Percentiles rank a stretch among this genome's conserved stretches.
Conservation (phyloP, 2,329 filamentous ascomycete genomes). For the Hymenoscyphus albidus region DNA sequence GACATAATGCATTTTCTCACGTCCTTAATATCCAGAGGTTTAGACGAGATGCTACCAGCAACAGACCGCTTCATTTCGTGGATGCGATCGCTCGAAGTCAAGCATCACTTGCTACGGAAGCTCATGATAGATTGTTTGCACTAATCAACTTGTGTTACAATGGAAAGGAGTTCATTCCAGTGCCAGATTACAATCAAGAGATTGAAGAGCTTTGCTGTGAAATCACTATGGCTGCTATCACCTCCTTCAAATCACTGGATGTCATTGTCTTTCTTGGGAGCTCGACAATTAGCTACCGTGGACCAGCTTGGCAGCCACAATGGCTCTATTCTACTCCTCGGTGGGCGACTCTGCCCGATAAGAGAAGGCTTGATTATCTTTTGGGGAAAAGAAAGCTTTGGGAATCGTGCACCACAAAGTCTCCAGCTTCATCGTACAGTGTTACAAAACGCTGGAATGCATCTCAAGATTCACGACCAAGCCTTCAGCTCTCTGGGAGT, state of each 20-base stretch:
- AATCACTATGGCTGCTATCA: conserved; percentile 7
- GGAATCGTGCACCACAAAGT: not conserved
- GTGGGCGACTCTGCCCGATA: not conserved
- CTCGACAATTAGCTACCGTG: not conserved
- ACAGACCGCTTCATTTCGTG: not conserved
- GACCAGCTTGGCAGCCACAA: conserved; percentile 6
- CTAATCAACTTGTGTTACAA: conserved; percentile 12
- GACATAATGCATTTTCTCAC: not conserved
- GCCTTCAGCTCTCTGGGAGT: not conserved
- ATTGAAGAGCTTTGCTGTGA: not conserved
- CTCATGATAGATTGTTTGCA: conserved; percentile 17
- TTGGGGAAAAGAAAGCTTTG: conserved; percentile 1
- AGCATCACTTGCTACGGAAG: conserved; percentile 9
- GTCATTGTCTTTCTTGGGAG: conserved; percentile 2
- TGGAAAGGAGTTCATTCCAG: not conserved
- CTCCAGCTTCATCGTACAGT: not conserved
- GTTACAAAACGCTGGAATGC: not conserved
- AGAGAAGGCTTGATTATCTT: conserved; percentile 1
- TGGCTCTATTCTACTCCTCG: conserved; percentile 3
- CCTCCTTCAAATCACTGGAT: conserved; percentile 1
- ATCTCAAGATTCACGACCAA: not conserved
- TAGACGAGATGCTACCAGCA: not conserved
- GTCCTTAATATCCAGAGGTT: not conserved
- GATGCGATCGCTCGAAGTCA: not conserved
- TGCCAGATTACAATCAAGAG: conserved; percentile 6